These are phyloP conservation scores for Oryza punctata DNA, from an alignment of 176 grass and related monocot species.

Conservation along the genomic window DNA sequence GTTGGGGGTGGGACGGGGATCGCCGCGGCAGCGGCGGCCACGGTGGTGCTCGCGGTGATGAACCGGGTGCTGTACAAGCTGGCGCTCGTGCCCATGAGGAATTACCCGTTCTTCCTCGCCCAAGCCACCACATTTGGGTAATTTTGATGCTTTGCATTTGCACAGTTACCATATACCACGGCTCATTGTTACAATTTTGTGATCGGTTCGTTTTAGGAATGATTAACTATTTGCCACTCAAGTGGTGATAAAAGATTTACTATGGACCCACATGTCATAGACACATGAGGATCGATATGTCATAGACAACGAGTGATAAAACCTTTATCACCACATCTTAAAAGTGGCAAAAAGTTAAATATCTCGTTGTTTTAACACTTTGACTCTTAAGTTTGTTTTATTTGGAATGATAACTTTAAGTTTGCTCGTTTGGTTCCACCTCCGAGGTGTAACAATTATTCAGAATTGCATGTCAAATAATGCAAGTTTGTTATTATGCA, in stretches of 20 bases:
- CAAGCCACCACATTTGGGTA: slow-evolving; percentile 87
- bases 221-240: no score
- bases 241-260: no score
- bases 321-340: no score
- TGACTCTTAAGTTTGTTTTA: not conserved
- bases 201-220: no score
- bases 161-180: not conserved
- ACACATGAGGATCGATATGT: no score
- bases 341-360: no score
- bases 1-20: slow-evolving; percentile 33
- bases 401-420: not conserved
- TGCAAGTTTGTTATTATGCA: not conserved
- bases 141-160: not conserved
- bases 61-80: slow-evolving; percentile 98
- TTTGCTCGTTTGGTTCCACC: not conserved
- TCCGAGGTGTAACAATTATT: not conserved
- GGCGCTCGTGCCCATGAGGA: slow-evolving; percentile 79
- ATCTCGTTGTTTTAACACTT: no score
- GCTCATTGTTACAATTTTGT: not conserved
- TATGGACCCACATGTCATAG: no score
- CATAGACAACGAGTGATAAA: no score
- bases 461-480: not conserved
- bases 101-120: slow-evolving; percentile 93
- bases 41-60: slow-evolving; percentile 70
- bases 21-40: slow-evolving; percentile 41